Percentiles rank a stretch among this genome's conserved stretches.
These are phyloP conservation scores for Wickerhamiella nectarea DNA, from an alignment of 805 yeast genomes.

Conservation along the genomic window DNA sequence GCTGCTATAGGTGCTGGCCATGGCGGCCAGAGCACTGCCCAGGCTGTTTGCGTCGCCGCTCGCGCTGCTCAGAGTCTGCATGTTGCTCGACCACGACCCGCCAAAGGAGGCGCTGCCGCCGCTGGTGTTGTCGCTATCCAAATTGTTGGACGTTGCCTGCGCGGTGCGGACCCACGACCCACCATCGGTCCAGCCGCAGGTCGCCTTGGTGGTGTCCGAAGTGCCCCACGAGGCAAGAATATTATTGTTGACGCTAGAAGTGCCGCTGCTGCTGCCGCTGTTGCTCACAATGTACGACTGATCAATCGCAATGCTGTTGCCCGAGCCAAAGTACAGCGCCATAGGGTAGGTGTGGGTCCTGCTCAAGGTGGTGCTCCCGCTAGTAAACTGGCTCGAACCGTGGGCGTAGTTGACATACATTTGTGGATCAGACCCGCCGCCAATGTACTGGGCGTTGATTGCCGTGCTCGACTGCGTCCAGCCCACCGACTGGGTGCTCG, in stretches of 20 bases:
- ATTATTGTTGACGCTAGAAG: conserved; percentile 4
- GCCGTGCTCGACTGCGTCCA: conserved; percentile 1
- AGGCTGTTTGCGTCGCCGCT: neutral
- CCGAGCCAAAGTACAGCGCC: neutral
- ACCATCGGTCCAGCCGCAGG: conserved; percentile 2
- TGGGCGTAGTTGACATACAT: neutral
- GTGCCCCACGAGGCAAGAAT: conserved; percentile 2
- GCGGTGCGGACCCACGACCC: neutral
- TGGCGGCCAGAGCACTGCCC: neutral
- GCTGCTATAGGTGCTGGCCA: neutral
- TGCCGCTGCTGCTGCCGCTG: neutral
- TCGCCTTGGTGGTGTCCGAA: neutral
- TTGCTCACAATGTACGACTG: conserved; percentile 5
- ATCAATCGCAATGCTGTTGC: neutral
- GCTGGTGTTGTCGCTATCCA: neutral
- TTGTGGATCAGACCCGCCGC: neutral
- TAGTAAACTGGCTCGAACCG: neutral
- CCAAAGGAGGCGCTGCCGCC: neutral
- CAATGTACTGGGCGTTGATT: neutral
- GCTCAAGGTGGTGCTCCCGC: neutral
- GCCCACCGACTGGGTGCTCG: neutral
- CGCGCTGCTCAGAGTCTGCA: neutral
- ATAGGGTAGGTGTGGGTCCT: conserved; percentile 6
- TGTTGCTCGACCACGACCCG: neutral
- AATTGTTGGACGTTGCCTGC: neutral